Conservation (phyloP, 2,329 filamentous ascomycete species). For the Apiospora marii region DNA sequence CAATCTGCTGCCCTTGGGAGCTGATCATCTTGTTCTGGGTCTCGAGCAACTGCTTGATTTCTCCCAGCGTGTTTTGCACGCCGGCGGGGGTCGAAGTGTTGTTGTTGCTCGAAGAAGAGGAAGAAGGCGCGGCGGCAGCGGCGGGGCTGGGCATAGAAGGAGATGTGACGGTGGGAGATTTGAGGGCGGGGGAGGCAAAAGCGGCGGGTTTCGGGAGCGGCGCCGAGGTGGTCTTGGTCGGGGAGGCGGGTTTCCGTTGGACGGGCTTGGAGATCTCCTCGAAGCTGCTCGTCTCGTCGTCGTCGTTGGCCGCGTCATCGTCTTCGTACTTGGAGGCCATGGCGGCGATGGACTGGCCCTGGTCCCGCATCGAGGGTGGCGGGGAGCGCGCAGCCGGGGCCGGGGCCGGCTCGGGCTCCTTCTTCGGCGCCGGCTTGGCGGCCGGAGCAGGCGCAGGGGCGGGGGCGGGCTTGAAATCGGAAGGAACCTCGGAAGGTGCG, state of each 20-base stretch:
- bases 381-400: conserved; percentile 58
- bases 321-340: conserved; percentile 90
- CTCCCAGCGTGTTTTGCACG: conserved; percentile 71
- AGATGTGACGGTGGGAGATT: conserved; percentile 46
- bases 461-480: conserved; percentile 69
- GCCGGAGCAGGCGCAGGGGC: conserved; percentile 52
- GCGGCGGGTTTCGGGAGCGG: conserved; percentile 50
- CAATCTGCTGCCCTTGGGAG: conserved; percentile 76
- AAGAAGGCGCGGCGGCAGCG: conserved; percentile 41
- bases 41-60: conserved; percentile 81
- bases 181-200: conserved; percentile 45
- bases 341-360: conserved; percentile 84
- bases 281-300: conserved; percentile 79
- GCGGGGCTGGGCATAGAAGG: conserved; percentile 43
- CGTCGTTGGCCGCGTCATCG: conserved; percentile 63
- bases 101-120: conserved; percentile 34
- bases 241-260: conserved; percentile 58
- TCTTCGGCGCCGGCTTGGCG: conserved; percentile 59
- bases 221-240: conserved; percentile 48
- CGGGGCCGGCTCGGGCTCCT: conserved; percentile 59
- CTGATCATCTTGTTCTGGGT: conserved; percentile 80
- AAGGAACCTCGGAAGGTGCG: conserved; percentile 77
- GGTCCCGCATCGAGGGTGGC: conserved; percentile 79
- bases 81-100: conserved; percentile 50
- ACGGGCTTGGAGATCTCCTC: conserved; percentile 83